Conservation (phyloP, 805 yeast genomes). For the Candida verbasci region DNA sequence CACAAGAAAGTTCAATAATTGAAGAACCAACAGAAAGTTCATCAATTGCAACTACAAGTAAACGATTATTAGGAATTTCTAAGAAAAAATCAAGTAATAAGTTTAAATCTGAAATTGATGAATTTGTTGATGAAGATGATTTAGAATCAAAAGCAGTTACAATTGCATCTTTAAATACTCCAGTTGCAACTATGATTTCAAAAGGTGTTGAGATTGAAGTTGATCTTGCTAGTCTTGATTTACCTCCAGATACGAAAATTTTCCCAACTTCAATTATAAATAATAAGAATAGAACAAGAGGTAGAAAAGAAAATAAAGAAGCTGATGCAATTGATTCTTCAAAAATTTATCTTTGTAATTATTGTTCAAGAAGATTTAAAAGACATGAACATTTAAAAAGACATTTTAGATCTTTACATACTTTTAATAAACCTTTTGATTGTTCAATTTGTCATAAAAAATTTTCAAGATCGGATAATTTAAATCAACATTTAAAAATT, state of each 20-base stretch:
- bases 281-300: slow-evolving; percentile 44
- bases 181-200: slow-evolving; percentile 16
- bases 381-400: slow-evolving; percentile 76
- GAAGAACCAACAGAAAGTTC: slow-evolving; percentile 5
- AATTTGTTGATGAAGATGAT: slow-evolving; percentile 9
- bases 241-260: slow-evolving; percentile 37
- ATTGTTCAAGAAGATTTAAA: slow-evolving; percentile 62
- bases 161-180: slow-evolving; percentile 8
- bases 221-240: slow-evolving; percentile 34
- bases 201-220: slow-evolving; percentile 38
- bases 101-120: neutral
- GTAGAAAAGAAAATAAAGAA: slow-evolving; percentile 60
- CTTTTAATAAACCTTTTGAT: slow-evolving; percentile 65
- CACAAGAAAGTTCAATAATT: slow-evolving; percentile 2
- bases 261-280: slow-evolving; percentile 29
- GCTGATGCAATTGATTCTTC: slow-evolving; percentile 47
- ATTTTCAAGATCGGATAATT: slow-evolving; percentile 63
- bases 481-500: slow-evolving; percentile 62
- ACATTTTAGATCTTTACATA: slow-evolving; percentile 69
- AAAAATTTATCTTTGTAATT: slow-evolving; percentile 54
- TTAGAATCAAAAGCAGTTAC: slow-evolving; percentile 10
- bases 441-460: slow-evolving; percentile 60
- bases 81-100: slow-evolving; percentile 21
- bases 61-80: slow-evolving; percentile 32
- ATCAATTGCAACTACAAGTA: slow-evolving; percentile 31